Conservation (phyloP, 257 asterid species). For the Petunia secreta region DNA sequence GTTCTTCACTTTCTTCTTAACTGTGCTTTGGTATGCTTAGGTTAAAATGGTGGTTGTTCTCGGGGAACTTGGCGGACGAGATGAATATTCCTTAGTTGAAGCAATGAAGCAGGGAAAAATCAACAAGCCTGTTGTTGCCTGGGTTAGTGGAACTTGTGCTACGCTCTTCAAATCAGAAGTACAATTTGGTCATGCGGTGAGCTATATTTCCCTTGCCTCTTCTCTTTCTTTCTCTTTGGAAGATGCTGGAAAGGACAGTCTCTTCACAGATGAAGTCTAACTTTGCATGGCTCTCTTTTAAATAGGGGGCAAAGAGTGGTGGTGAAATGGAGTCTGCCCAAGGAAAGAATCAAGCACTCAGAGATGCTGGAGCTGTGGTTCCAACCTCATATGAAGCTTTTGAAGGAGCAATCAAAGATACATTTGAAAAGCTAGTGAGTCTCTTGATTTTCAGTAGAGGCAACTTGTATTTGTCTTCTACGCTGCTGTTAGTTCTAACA, state of each 20-base stretch:
- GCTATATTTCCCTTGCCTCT: slow-evolving; percentile 34
- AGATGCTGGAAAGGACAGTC: not conserved
- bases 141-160: slow-evolving; percentile 99
- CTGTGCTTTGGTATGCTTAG: slow-evolving; percentile 40
- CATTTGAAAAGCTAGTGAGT: slow-evolving; percentile 77
- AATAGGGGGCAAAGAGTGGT: slow-evolving; percentile 99
- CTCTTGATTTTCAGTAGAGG: slow-evolving; percentile 5
- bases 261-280: not conserved
- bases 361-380: slow-evolving; percentile 93
- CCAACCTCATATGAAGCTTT: slow-evolving; percentile 98
- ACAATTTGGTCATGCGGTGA: slow-evolving; percentile 99
- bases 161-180: slow-evolving; percentile 99
- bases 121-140: slow-evolving; percentile 93
- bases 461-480: slow-evolving; percentile 1
- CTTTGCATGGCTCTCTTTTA: slow-evolving; percentile 20
- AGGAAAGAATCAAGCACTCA: slow-evolving; percentile 94
- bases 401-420: slow-evolving; percentile 79
- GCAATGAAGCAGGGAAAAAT: slow-evolving; percentile 96
- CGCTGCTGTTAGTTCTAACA: slow-evolving; percentile 21
- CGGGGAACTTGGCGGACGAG: slow-evolving; percentile 99
- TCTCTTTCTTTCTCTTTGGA: not conserved
- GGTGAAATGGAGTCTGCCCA: slow-evolving; percentile 99
- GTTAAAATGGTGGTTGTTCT: slow-evolving; percentile 96
- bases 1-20: slow-evolving; percentile 1
- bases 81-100: slow-evolving; percentile 97